These are phyloP conservation scores for Flaveria brownii DNA, from an alignment of 129 eudicot genomes.

Conservation along the genomic window DNA sequence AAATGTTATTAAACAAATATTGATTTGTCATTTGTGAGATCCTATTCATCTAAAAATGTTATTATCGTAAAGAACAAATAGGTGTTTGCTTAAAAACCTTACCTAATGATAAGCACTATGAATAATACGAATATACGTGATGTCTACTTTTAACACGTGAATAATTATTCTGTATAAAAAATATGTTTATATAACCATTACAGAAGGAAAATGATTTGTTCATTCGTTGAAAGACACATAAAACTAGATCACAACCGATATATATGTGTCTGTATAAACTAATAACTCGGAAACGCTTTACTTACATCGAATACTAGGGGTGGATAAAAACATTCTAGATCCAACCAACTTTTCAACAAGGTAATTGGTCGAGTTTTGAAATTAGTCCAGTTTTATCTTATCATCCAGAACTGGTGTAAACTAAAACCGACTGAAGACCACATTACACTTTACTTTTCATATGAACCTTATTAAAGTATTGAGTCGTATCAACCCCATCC, in stretches of 20 bases:
- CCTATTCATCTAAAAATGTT: conserved; percentile 12
- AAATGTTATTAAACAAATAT: not conserved
- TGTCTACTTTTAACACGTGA: not conserved
- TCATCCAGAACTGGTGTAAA: not conserved
- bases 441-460: not conserved
- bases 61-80: conserved; percentile 14
- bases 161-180: not conserved
- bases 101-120: not conserved
- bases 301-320: too few relatives aligned
- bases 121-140: not conserved
- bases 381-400: too few relatives aligned
- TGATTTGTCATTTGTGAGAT: not conserved
- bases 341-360: too few relatives aligned
- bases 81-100: not conserved
- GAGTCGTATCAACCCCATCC: too few relatives aligned
- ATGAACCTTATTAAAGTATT: too few relatives aligned
- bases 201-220: not conserved
- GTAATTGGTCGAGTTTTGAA: too few relatives aligned
- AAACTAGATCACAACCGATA: too few relatives aligned
- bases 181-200: not conserved
- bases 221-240: not conserved
- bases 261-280: too few relatives aligned
- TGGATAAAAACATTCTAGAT: too few relatives aligned
- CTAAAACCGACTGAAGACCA: not conserved
- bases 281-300: too few relatives aligned